phyloP scores from a whole-genome alignment of 108 stramenopile genomes.

The Cyclostephanos tholiformis region DNA sequence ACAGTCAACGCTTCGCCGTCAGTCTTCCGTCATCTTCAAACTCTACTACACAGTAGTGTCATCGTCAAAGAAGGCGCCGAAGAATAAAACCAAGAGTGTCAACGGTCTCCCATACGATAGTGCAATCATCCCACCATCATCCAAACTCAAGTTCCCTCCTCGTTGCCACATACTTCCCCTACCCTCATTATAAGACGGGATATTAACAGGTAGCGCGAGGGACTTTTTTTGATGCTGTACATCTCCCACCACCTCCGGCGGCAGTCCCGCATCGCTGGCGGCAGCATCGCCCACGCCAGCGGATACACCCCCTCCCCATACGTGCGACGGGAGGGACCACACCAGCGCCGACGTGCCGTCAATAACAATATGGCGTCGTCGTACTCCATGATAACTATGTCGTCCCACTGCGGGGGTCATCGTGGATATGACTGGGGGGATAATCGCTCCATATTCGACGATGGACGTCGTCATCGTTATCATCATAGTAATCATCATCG shows the following conservation, averaged over 20 bases:
- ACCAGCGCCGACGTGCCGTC: not conserved
- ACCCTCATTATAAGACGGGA: too few species aligned
- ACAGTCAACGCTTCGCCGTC: too few species aligned
- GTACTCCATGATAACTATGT: not conserved
- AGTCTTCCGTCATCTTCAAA: too few species aligned
- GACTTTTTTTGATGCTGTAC: not conserved
- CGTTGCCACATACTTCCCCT: not conserved
- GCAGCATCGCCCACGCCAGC: not conserved
- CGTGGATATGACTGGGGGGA: not conserved
- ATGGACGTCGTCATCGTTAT: not conserved
- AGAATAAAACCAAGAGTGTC: too few species aligned
- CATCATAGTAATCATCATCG: not conserved
- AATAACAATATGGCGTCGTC: not conserved
- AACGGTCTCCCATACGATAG: not conserved
- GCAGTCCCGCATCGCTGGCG: not conserved
- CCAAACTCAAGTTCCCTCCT: not conserved
- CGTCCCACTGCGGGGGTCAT: not conserved
- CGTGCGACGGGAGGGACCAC: not conserved
- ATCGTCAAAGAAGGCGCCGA: too few species aligned
- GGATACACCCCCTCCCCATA: not conserved
- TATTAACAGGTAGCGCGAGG: too few species aligned
- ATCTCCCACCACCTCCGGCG: not conserved
- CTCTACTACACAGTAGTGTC: too few species aligned
- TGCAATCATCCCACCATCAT: slow-evolving; percentile 1
- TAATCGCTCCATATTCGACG: not conserved